A percentile compares a stretch with the other conserved stretches of the same genome.
phyloP scores from a whole-genome alignment of 768 basidiomycete species.

The Imleria badia region DNA sequence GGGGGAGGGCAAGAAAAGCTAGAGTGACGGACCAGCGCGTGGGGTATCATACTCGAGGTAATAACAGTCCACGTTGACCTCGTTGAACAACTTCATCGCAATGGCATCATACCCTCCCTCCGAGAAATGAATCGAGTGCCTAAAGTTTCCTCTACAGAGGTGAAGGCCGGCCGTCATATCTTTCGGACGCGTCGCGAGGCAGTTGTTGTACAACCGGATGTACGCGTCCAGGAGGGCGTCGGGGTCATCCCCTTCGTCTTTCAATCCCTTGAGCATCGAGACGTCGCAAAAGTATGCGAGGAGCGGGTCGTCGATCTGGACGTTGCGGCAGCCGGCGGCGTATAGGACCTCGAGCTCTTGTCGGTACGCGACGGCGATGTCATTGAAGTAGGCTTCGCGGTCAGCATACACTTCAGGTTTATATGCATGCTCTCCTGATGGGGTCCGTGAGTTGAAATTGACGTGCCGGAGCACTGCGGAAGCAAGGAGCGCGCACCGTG shows the following conservation, averaged over 20 bases:
- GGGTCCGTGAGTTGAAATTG: background rate
- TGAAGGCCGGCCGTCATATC: slow-evolving; percentile 45
- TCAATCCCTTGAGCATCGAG: slow-evolving; percentile 54
- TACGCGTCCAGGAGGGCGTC: slow-evolving; percentile 64
- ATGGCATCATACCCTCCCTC: slow-evolving; percentile 48
- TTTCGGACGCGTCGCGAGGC: slow-evolving; percentile 35
- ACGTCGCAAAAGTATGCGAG: slow-evolving; percentile 68
- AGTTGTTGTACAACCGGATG: slow-evolving; percentile 40
- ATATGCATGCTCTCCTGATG: slow-evolving; percentile 24
- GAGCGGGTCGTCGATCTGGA: slow-evolving; percentile 49
- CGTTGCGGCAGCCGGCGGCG: slow-evolving; percentile 41
- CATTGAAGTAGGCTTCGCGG: slow-evolving; percentile 46
- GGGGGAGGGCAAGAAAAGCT: background rate
- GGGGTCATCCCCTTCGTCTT: slow-evolving; percentile 57
- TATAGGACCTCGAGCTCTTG: slow-evolving; percentile 47
- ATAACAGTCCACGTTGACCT: slow-evolving; percentile 43
- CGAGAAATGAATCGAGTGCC: slow-evolving; percentile 39
- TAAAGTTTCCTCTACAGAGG: slow-evolving; percentile 42
- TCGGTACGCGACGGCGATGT: slow-evolving; percentile 46
- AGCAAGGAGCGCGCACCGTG: slow-evolving; percentile 44
- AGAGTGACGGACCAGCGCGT: slow-evolving; percentile 37
- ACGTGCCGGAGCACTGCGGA: background rate
- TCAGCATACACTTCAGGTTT: slow-evolving; percentile 17
- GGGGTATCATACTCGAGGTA: slow-evolving; percentile 50
- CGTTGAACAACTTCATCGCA: slow-evolving; percentile 45